These are phyloP conservation scores for Boletus rex-veris DNA, from an alignment of 768 basidiomycete species.

Conservation along the genomic window DNA sequence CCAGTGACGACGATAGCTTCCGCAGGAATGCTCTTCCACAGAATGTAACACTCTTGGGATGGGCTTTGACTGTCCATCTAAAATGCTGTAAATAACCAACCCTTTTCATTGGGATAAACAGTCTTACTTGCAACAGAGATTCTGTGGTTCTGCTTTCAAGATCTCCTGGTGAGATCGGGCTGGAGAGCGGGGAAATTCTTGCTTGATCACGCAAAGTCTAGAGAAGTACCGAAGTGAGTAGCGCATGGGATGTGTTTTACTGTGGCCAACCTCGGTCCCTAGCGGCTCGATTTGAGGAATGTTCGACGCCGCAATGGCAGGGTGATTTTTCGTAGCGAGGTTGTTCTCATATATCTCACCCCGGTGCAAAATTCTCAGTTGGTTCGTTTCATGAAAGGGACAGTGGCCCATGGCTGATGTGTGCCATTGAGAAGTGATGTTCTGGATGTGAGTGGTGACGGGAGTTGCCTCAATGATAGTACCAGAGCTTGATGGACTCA, in stretches of 20 bases:
- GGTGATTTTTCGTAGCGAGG: background rate
- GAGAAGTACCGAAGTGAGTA: background rate
- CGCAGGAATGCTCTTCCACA: conserved; percentile 9
- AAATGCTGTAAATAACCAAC: background rate
- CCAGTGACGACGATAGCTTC: conserved; percentile 24
- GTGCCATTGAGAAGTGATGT: background rate
- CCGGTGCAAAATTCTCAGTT: background rate
- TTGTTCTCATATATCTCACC: background rate
- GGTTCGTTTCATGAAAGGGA: background rate
- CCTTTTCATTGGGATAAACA: background rate
- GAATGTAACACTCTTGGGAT: conserved; percentile 15
- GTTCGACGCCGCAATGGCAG: background rate
- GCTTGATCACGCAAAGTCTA: background rate
- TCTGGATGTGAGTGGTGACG: background rate
- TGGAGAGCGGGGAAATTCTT: background rate
- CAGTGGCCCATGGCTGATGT: background rate
- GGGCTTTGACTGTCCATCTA: background rate
- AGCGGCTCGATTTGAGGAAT: background rate
- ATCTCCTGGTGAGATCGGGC: background rate
- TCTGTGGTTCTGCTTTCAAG: background rate
- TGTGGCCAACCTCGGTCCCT: background rate
- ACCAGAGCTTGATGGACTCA: background rate
- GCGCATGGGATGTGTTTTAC: background rate
- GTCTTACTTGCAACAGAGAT: conserved; percentile 3
- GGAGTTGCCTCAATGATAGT: background rate